Conservation (phyloP, 768 basidiomycete genomes). For the Tricholoma terreum region DNA sequence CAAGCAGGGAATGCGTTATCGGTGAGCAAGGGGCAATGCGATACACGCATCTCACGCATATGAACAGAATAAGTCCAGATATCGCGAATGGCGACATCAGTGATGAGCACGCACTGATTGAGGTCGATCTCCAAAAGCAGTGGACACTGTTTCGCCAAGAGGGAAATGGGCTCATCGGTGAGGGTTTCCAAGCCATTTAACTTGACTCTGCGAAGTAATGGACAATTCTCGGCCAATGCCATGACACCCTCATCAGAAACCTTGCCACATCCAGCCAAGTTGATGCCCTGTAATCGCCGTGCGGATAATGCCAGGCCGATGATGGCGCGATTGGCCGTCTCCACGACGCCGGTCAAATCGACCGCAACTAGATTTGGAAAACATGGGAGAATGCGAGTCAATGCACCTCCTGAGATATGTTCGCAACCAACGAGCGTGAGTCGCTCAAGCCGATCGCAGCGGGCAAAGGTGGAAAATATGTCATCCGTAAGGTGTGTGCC, state of each 20-base stretch:
- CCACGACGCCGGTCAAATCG: constrained; percentile 73
- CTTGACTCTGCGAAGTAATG: constrained; percentile 85
- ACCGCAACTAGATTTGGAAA: constrained; percentile 82
- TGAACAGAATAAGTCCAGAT: constrained; percentile 78
- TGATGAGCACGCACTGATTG: constrained; percentile 74
- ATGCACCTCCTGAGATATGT: constrained; percentile 58
- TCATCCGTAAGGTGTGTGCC: constrained; percentile 69
- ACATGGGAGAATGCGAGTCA: constrained; percentile 61
- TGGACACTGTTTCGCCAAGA: constrained; percentile 75
- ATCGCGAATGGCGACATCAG: constrained; percentile 74
- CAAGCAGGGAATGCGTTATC: constrained; percentile 85
- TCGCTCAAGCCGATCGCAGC: constrained; percentile 81
- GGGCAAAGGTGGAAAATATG: constrained; percentile 64
- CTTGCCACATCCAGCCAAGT: constrained; percentile 77
- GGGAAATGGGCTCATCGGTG: constrained; percentile 73
- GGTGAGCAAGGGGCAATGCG: constrained; percentile 73
- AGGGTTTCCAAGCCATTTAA: constrained; percentile 72
- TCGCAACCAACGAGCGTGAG: constrained; percentile 83
- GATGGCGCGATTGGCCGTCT: constrained; percentile 70
- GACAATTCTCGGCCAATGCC: constrained; percentile 72
- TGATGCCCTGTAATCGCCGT: constrained; percentile 84
- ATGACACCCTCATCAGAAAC: constrained; percentile 77
- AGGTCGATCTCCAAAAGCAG: constrained; percentile 94
- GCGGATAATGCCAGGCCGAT: constrained; percentile 67
- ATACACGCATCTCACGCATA: constrained; percentile 90